Base-by-base conservation (phyloP, 2,329 filamentous ascomycete species). In the Davidsoniella neocaledoniae region DNA sequence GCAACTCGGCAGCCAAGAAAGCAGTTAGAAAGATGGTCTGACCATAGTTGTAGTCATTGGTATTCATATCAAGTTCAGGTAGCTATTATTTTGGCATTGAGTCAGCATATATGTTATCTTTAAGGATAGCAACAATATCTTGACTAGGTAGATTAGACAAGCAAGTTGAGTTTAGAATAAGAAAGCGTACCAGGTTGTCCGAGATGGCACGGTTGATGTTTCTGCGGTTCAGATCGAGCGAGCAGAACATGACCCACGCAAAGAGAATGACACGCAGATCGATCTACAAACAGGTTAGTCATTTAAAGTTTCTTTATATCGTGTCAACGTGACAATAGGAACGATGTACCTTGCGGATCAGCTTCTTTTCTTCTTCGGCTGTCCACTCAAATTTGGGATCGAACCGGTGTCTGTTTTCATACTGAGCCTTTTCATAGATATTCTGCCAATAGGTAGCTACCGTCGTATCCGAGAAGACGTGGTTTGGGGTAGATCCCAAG, bases 401-500 rank as follows among this genome's bases (percentile, higher is more conserved):
- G 57, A 75, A 81, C 10, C 76, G 69, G 57, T 81, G 76, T 1
- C 69, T 63, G 16, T 77, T 77, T 60, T 81, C 77, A 56, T 80
- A 81, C 0, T 61, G 54, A 1, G 73, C 71, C 5, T 69, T 68
- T 54, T 77, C 72, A 53, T 77, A 78, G 4, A 76, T 58, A 4
- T 62, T 61, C 2, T 65, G 63, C 68, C 73, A 78, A 56, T 73
- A 67, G n/a, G 71, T 67, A 1, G 73, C 72, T 2, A 72, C 62
- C 2, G 64, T 63, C 2, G 71, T 67, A 46, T 76, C 71, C 0
- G 67, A 62, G 55, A 78, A 78, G 36, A 64, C 49, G 43, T 70
- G 66, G n/a, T 64, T 66, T 54, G 69, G 58, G 0, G 60, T 64
- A 5, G 50, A 52, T 14, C 50, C 45, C 8, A 52, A 40, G 17